Evolutionary conservation across 495 filamentous ascomycete genomes (phyloP).

Genomic region (Neurospora africana): DNA sequence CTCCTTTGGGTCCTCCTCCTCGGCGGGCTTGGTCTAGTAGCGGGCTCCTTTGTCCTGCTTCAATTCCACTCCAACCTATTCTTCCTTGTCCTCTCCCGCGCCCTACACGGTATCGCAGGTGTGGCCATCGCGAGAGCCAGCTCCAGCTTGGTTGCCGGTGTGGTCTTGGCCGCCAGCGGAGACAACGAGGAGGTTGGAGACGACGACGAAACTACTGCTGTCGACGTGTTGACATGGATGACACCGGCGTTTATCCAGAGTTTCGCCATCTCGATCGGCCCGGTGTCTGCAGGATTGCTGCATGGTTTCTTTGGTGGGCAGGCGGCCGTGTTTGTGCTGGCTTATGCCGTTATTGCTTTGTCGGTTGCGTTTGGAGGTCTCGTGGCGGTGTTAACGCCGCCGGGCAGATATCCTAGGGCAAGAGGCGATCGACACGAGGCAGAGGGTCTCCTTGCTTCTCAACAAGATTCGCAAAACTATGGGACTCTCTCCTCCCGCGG

Average conservation of each 20-base stretch:
- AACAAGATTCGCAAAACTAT: conserved; percentile 4
- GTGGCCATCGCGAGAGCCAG: conserved; percentile 13
- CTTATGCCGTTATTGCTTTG: conserved; percentile 12
- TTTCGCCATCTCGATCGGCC: conserved; percentile 13
- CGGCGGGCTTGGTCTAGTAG: conserved; percentile 12
- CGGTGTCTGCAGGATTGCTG: conserved; percentile 10
- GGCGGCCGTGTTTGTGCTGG: conserved; percentile 13
- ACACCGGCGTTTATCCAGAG: conserved; percentile 16
- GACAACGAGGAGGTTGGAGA: background rate
- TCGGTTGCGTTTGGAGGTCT: conserved; percentile 7
- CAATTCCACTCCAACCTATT: conserved; percentile 10
- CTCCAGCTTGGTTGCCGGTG: conserved; percentile 8
- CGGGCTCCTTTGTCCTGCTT: conserved; percentile 12
- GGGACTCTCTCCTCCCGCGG: conserved; percentile 9
- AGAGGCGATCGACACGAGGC: background rate
- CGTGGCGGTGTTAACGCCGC: background rate
- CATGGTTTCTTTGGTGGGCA: conserved; percentile 6
- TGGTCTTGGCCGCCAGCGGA: background rate
- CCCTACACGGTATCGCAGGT: conserved; percentile 16
- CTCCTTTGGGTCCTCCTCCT: conserved; percentile 5
- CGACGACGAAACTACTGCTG: background rate
- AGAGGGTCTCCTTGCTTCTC: background rate
- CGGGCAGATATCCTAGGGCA: background rate
- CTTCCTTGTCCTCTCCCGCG: conserved; percentile 13
- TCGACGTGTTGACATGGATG: conserved; percentile 4